Conservation (phyloP, 2,329 filamentous ascomycete species). For the Capronia americana region DNA sequence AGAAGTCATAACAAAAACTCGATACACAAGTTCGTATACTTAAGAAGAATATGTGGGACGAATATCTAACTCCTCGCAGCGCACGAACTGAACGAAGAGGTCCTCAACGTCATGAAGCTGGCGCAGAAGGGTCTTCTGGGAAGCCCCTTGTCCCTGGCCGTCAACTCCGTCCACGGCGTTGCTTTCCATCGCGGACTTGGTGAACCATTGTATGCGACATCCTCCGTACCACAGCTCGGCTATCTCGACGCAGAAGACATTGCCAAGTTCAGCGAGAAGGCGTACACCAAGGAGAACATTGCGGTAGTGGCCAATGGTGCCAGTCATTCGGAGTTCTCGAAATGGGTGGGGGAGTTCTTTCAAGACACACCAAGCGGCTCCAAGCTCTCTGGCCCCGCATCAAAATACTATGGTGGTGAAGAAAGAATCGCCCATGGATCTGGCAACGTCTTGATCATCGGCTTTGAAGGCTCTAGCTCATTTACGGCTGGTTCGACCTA, state of each 20-base stretch:
- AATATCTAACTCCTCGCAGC: slow-evolving; percentile 58
- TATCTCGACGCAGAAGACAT: slow-evolving; percentile 81
- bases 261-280: slow-evolving; percentile 74
- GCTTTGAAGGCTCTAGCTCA: slow-evolving; percentile 87
- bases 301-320: slow-evolving; percentile 90
- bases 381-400: slow-evolving; percentile 65
- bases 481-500: slow-evolving; percentile 70
- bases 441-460: slow-evolving; percentile 86
- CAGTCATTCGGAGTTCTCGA: slow-evolving; percentile 74
- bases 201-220: slow-evolving; percentile 73
- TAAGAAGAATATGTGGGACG: background rate
- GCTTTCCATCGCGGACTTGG: slow-evolving; percentile 96
- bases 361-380: slow-evolving; percentile 63
- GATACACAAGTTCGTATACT: slow-evolving; percentile 69
- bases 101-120: slow-evolving; percentile 76
- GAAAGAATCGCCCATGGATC: slow-evolving; percentile 79
- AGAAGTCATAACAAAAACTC: slow-evolving; percentile 87
- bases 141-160: slow-evolving; percentile 71
- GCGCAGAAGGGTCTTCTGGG: slow-evolving; percentile 75
- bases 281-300: slow-evolving; percentile 89
- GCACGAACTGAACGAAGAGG: slow-evolving; percentile 88
- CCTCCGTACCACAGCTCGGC: slow-evolving; percentile 73
- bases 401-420: slow-evolving; percentile 94
- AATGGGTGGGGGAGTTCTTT: slow-evolving; percentile 96
- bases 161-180: slow-evolving; percentile 83